Evolutionary conservation across 805 yeast species (phyloP), one percentile per base, ranked within the genome.

Genomic region (Pachysolen tannophilus): DNA sequence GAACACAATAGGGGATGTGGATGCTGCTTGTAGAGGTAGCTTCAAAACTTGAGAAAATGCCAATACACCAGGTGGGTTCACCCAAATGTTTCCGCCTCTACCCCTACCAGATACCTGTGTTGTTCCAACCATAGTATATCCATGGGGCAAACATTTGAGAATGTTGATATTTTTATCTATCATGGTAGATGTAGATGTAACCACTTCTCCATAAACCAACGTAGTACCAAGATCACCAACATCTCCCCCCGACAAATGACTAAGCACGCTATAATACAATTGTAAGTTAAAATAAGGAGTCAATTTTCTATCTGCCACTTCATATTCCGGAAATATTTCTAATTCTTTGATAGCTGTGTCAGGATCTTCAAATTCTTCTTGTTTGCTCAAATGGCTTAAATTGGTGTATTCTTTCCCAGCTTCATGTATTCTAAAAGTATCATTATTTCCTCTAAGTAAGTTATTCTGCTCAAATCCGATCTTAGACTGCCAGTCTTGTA

Each of bases 21-120:
- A 55, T 16, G 64, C 60, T 2, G 63, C 49, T 3, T 49, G 48
- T 4, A 56, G 33, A 0, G 84, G 77, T 10, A 87, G 58, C 33
- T 77, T 70, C 40, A 84, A 54, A 8, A 85, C 72, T 2, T 77
- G 69, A 0, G 96, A 85, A 6, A 78, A 72, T 0, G 97, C 95
- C 55, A 86, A 59, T 1, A 87, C 94, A 8, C 99, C 99, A 17
- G 72, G 68, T 3, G 99, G 99, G 45, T 85, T 88, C 17, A 92
- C 80, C 98, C 98, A 92, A 2, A 77, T 78, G 45, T 92, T 92
- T 1, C 92, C 94, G 11, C 97, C 94, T 38, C 99, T 73, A 3
- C 99, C 99, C 32, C 90, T 67, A 1, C 98, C 99, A 0, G 86
- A 72, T 1, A 85, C 79, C 55, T 92, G 99, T 3, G 82, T 73